A percentile compares a stretch with the other conserved stretches of the same genome.
These are phyloP conservation scores for Gymnopus androsaceus DNA, from an alignment of 1,284 basidiomycete genomes.

Conservation along the genomic window DNA sequence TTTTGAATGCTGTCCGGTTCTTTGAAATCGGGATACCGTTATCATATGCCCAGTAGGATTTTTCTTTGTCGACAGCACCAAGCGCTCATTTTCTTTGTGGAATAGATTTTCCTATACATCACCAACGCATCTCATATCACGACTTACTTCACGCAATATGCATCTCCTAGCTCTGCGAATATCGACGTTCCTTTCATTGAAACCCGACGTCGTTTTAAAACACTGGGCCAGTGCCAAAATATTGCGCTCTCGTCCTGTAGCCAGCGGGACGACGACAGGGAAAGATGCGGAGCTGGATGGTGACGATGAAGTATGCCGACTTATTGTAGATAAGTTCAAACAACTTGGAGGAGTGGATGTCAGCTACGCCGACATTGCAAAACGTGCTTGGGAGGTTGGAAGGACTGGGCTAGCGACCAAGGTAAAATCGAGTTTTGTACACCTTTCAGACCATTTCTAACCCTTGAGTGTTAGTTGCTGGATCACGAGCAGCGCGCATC, in stretches of 20 bases:
- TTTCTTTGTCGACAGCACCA: not conserved
- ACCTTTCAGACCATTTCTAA: not conserved
- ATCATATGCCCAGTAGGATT: conserved; percentile 82
- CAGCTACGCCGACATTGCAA: conserved; percentile 94
- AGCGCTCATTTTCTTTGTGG: conserved; percentile 1
- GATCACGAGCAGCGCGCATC: conserved; percentile 89
- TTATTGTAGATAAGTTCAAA: conserved; percentile 89
- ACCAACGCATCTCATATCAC: conserved; percentile 76
- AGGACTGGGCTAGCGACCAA: conserved; percentile 85
- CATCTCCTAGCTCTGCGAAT: conserved; percentile 94
- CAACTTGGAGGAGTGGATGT: conserved; percentile 71
- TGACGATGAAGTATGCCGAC: conserved; percentile 78
- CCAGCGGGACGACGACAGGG: conserved; percentile 49
- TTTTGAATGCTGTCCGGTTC: conserved; percentile 91
- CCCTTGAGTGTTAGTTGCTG: conserved; percentile 60
- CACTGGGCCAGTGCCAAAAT: conserved; percentile 98
- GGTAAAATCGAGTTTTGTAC: conserved; percentile 45
- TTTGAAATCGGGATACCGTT: conserved; percentile 94
- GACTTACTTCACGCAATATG: conserved; percentile 85
- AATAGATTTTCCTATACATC: conserved; percentile 77
- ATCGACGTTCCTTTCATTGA: conserved; percentile 80
- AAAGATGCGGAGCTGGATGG: conserved; percentile 57
- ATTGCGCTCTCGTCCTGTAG: conserved; percentile 61
- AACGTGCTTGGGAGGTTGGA: conserved; percentile 92
- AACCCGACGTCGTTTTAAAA: conserved; percentile 85